A percentile compares a stretch with the other conserved stretches of the same genome.
Evolutionary conservation across 768 basidiomycete genomes (phyloP).

Genomic region (Lactifluus subvellereus): DNA sequence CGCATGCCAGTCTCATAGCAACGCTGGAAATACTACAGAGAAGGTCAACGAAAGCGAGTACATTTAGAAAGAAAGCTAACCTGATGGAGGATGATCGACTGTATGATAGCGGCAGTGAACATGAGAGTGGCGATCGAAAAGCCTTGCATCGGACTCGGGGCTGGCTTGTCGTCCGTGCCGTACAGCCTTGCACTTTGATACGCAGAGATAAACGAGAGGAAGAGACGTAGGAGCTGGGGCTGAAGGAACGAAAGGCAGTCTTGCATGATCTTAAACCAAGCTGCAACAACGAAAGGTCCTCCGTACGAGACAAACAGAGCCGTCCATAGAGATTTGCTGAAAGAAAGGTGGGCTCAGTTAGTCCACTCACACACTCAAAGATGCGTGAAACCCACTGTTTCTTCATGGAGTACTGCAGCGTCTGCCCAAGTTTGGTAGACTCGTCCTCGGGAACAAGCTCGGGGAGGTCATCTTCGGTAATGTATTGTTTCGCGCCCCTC

Average conservation of each 20-base stretch:
- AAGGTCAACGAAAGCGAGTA: not conserved
- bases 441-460: slow-evolving; percentile 62
- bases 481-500: slow-evolving; percentile 56
- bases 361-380: not conserved
- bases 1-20: slow-evolving; percentile 88
- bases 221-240: slow-evolving; percentile 75
- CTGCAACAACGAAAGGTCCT: slow-evolving; percentile 59
- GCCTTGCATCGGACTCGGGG: slow-evolving; percentile 50
- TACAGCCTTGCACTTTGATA: slow-evolving; percentile 54
- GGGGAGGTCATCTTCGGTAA: slow-evolving; percentile 85
- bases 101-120: slow-evolving; percentile 74
- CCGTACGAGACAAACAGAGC: slow-evolving; percentile 79
- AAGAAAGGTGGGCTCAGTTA: not conserved
- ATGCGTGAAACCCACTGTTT: slow-evolving; percentile 46
- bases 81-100: slow-evolving; percentile 78
- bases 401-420: slow-evolving; percentile 55
- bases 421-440: slow-evolving; percentile 57
- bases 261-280: slow-evolving; percentile 64
- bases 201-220: slow-evolving; percentile 74
- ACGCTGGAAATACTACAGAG: slow-evolving; percentile 71
- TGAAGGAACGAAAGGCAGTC: slow-evolving; percentile 81
- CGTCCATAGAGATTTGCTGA: slow-evolving; percentile 61
- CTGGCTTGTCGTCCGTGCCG: slow-evolving; percentile 25
- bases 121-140: slow-evolving; percentile 72
- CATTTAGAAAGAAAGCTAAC: slow-evolving; percentile 32